Evolutionary conservation across 2,329 filamentous ascomycete genomes (phyloP).

Genomic region (Cladosporium sp.): DNA sequence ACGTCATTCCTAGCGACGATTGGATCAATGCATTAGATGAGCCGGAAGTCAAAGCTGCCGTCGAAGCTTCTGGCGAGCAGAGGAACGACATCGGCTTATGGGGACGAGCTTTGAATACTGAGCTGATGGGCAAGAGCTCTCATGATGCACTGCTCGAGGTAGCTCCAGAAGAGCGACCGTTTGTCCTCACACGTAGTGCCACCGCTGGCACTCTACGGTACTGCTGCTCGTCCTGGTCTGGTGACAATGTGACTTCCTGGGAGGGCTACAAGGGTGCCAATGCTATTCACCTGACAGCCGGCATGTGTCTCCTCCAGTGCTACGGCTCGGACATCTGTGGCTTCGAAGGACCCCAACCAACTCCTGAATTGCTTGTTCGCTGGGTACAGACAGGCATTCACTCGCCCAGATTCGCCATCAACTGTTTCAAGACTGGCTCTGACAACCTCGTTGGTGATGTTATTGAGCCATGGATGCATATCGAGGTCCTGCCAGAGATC

Average conservation of each 20-base stretch:
- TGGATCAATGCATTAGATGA: constrained; percentile 60
- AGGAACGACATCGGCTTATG: constrained; percentile 59
- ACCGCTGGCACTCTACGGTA: constrained; percentile 68
- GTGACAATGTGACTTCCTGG: constrained; percentile 72
- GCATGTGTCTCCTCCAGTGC: constrained; percentile 62
- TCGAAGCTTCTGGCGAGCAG: constrained; percentile 25
- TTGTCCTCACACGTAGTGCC: constrained; percentile 66
- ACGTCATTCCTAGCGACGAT: constrained; percentile 60
- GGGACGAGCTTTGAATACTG: constrained; percentile 66
- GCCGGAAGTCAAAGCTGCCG: constrained; percentile 29
- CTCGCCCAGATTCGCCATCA: constrained; percentile 69
- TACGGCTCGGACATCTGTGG: constrained; percentile 69
- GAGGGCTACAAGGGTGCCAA: constrained; percentile 68
- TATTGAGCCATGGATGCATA: constrained; percentile 76
- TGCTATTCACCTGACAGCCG: constrained; percentile 63
- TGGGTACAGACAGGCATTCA: constrained; percentile 71
- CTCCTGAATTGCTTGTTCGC: constrained; percentile 64
- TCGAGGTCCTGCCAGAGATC: constrained; percentile 59
- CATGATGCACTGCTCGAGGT: constrained; percentile 61
- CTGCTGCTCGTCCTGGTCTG: constrained; percentile 68
- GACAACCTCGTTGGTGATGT: constrained; percentile 67
- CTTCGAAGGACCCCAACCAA: constrained; percentile 69
- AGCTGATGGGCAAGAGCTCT: constrained; percentile 67
- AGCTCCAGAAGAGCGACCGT: constrained; percentile 58
- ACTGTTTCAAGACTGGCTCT: constrained; percentile 70